Evolutionary conservation across 306 rosid genomes (phyloP), one percentile per base, ranked within the genome.

Genomic region (Abrus precatorius): DNA sequence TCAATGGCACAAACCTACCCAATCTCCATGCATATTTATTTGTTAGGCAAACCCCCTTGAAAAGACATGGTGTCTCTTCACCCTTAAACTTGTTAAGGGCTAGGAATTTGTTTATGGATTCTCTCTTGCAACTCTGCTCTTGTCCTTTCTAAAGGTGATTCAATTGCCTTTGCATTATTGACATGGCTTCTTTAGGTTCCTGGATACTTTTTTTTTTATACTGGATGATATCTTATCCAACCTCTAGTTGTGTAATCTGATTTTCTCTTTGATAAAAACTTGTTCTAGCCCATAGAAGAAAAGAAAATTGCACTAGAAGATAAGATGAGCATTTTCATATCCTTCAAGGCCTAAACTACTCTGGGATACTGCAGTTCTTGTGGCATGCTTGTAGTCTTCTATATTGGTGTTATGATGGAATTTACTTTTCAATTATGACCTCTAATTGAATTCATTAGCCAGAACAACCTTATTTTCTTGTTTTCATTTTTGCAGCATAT

Each of bases 341-440:
- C 60, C 60, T 54, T 54, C 60, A 54, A 54, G 57, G 29, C 57
- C 14, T 52, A 7, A 52, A 54, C 60, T 20, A 55, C 62, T 55
- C 0, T 55, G 11, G 62, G 11, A 55, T 55, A 27, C 34, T 55
- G 28, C 34, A 55, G 34, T 55, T 52, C 12, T 55, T 55, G 1
- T 55, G 4, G 12, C 34, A 20, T 55, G 34, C 62, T 55, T 55
- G 5, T 55, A 55, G 62, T 20, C 62, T 8, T 55, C 62, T 55
- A 55, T 1, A 55, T 20, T 55, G 62, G 62, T 55, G 12, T 27
- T 55, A 55, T 27, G 40, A 59, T 30, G 41, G 41, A 9, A 59
- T 8, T 59, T 30, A 30, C 65, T 9, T 9, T 30, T 59, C 65
- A 30, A 59, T 29, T 30, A 6, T 59, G 65, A 59, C 40, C 7